Percentiles rank a stretch among this genome's conserved stretches.
Evolutionary conservation across 345 rosid species (phyloP).

Genomic region (Citrus unshiu): DNA sequence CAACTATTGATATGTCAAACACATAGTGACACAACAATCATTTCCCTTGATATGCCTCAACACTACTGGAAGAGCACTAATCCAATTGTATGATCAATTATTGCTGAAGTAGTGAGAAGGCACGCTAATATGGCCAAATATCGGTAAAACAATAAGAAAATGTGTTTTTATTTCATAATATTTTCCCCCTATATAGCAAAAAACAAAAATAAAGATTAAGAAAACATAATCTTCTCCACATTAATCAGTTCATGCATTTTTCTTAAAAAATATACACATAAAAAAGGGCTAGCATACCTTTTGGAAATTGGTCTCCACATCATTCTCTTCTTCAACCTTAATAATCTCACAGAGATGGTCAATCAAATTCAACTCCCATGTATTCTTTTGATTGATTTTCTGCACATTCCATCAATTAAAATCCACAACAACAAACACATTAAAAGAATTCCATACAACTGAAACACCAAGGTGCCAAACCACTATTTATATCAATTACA

Average conservation of each 20-base stretch:
- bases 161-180: not conserved
- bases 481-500: not conserved
- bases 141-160: too few species aligned
- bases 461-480: not conserved
- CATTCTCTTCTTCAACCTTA: constrained; percentile 84
- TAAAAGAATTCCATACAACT: not conserved
- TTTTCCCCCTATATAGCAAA: too few species aligned
- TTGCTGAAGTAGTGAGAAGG: too few species aligned
- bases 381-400: constrained; percentile 92
- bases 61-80: not conserved
- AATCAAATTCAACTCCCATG: constrained; percentile 83
- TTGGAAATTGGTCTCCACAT: constrained; percentile 84
- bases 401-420: constrained; percentile 23
- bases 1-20: not conserved
- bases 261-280: too few species aligned
- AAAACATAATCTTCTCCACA: not conserved
- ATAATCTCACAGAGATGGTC: constrained; percentile 83
- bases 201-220: too few species aligned
- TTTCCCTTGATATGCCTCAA: not conserved
- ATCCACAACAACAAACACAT: not conserved
- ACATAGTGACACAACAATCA: not conserved
- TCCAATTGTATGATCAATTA: not conserved
- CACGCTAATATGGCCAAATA: not conserved
- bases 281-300: constrained; percentile 44
- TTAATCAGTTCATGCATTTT: not conserved